Evolutionary conservation across 73 alveolate genomes (phyloP), one percentile per base, ranked within the genome.

Genomic region (Blepharisma japonicum): DNA sequence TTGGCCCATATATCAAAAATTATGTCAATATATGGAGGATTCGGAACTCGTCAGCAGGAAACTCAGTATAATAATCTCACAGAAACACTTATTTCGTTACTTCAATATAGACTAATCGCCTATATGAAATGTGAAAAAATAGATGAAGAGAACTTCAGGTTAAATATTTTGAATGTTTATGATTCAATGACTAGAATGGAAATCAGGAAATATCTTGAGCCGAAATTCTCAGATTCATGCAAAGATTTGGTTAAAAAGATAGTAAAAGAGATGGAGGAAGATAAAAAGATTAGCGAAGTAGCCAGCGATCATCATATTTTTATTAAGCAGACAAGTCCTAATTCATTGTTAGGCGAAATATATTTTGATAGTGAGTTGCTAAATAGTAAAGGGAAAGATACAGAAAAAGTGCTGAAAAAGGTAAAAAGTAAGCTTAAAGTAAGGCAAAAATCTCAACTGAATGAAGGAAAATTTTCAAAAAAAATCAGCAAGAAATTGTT

Each of bases 21-120:
- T 61, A 61, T 61, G 74, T 61, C 74, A 9, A 61, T 61, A 14
- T 61, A 61, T 61, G 23, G 74, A 14, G 74, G 74, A 20, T 61
- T 61, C 23, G 74, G 74, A 20, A 61, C 74, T 14, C 38, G 74
- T 8, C 74, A 61, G 47, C 49, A 61, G 23, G 74, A 61, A 61
- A 18, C 74, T 8, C 47, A 8, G 14, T 61, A 61, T 25, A 61
- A 61, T 25, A 9, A n/a, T 61, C 46, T 61, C 49, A 39, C 23
- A 14, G 74, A 61, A 61, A 61, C 18, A 2, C 14, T 39, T 20
- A 61, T 61, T 9, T 14, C 14, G 5, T 20, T 61, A 20, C 74
- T 61, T 11, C 74, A 61, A 25, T 8, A 39, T 61, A 61, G 23
- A 61, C 47, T 61, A 2, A 25, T 61, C 49, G 18, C 38, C 2